phyloP scores from a whole-genome alignment of 2,329 filamentous ascomycete genomes.

The Penicillium sp. region DNA sequence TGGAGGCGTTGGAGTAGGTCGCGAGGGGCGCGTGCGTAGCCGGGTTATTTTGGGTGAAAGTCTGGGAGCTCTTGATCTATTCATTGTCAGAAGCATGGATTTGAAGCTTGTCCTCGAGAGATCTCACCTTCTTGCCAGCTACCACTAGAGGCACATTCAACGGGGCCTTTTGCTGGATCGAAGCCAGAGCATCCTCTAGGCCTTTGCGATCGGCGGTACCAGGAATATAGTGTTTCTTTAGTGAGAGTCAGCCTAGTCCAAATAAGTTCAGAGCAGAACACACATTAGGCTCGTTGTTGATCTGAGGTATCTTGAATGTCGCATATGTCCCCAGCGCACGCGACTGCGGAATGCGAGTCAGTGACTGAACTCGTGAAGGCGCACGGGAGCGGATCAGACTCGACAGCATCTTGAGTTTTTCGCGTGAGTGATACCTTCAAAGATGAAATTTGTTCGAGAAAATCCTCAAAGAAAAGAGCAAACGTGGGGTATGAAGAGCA shows the following conservation, averaged over 20 bases:
- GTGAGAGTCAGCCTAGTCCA: constrained; percentile 1
- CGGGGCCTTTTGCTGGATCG: constrained; percentile 61
- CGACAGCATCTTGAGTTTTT: constrained; percentile 24
- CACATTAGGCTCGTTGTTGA: constrained; percentile 95
- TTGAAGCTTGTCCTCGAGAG: no score
- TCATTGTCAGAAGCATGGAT: neutral
- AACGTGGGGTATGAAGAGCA: no score
- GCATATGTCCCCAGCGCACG: constrained; percentile 57
- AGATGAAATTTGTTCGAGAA: no score
- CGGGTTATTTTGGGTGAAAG: constrained; percentile 67
- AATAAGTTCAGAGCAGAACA: constrained; percentile 30
- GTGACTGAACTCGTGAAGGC: constrained; percentile 18
- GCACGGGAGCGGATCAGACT: constrained; percentile 25
- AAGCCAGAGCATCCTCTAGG: constrained; percentile 66
- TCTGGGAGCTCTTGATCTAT: constrained; percentile 31
- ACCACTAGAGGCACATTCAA: constrained; percentile 77
- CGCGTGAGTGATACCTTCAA: no score
- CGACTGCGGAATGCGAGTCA: constrained; percentile 17
- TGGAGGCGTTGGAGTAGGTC: constrained; percentile 74
- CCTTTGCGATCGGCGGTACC: constrained; percentile 72
- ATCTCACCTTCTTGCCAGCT: constrained; percentile 66
- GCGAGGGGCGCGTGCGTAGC: constrained; percentile 74
- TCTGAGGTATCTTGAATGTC: constrained; percentile 77
- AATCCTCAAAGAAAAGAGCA: neutral
- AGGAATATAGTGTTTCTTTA: constrained; percentile 80